Evolutionary conservation across 306 rosid species (phyloP).

Genomic region (Prunus mira): DNA sequence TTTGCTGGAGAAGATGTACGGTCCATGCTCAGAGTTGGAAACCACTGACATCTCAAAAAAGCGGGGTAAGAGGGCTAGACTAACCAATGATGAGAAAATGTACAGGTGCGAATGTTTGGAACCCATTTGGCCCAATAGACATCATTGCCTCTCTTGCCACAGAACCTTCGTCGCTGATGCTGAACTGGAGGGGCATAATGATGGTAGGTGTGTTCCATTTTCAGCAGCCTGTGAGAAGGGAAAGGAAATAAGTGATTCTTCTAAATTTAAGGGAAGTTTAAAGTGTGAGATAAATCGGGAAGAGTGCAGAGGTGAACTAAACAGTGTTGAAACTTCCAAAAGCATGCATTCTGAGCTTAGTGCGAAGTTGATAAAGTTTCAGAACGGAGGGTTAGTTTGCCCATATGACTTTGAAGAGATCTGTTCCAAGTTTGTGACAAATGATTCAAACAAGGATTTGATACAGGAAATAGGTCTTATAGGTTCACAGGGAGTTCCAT

Average conservation of each 20-base stretch:
- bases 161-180: slow-evolving; percentile 52
- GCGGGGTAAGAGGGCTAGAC: slow-evolving; percentile 44
- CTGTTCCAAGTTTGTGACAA: slow-evolving; percentile 69
- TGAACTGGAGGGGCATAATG: slow-evolving; percentile 76
- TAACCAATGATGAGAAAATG: slow-evolving; percentile 59
- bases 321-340: slow-evolving; percentile 34
- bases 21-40: slow-evolving; percentile 61
- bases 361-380: slow-evolving; percentile 68
- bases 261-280: slow-evolving; percentile 53
- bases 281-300: slow-evolving; percentile 46
- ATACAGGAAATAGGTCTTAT: slow-evolving; percentile 79
- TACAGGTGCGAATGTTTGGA: slow-evolving; percentile 88
- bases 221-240: slow-evolving; percentile 41
- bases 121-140: slow-evolving; percentile 73
- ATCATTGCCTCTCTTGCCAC: slow-evolving; percentile 88
- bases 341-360: slow-evolving; percentile 42
- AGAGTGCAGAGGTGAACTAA: slow-evolving; percentile 45
- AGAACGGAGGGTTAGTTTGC: slow-evolving; percentile 56
- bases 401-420: slow-evolving; percentile 72
- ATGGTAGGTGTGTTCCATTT: slow-evolving; percentile 63
- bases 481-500: slow-evolving; percentile 65
- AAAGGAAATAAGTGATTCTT: slow-evolving; percentile 51
- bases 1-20: slow-evolving; percentile 66
- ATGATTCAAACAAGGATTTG: slow-evolving; percentile 72
- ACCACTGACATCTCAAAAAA: slow-evolving; percentile 46